Base-by-base conservation (phyloP, 306 rosid genomes). In the Alnus rubra region DNA sequence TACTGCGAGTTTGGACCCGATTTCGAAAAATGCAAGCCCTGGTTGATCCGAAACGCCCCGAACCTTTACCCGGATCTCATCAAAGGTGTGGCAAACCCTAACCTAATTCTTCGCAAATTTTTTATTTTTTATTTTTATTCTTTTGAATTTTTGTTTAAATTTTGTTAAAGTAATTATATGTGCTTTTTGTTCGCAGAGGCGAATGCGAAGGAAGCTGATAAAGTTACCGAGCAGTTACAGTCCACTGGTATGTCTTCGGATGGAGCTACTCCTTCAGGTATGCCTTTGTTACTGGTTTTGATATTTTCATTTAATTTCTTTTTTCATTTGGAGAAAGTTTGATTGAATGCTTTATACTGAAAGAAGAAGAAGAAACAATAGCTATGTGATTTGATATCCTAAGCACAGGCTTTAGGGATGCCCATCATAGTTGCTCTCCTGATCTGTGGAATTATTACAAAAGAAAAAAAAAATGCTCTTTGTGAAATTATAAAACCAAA, bases 1-100 rank as follows among this genome's bases (percentile, higher is more conserved):
- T 96, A 89, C 86, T 96, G 99, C 64, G 99, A 96, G 84, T 93
- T 91, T 85, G 98, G 99, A 78, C 86, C 98, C 80, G 97, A 96
- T 93, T 91, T 96, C 81, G 97, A 87, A 45, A 91, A 90, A 87
- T 96, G 99, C 91, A 96, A 93, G 84, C 99, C 99, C 83, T 96
- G 99, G 99, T 88, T 96, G 91, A 86, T 96, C 88, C 93, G 88
- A 67, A 91, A 96, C 78, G 98, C 88, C 49, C 96, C 98, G 3
- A 87, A 90, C 80, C 69, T 91, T 14, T 96, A 91, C 78, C 99
- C 98, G 12, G 88, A 93, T 90, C 97, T 96, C 75, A 73, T 90
- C 50, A 87, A 87, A 86, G 98, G 99, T 93, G 28, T 23, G 42
- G 28, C 7, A 53, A 13, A 16, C 55, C 50, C 52, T 33, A 62